These are phyloP conservation scores for Nidularia pulvinata DNA, from an alignment of 768 basidiomycete genomes.

Conservation along the genomic window DNA sequence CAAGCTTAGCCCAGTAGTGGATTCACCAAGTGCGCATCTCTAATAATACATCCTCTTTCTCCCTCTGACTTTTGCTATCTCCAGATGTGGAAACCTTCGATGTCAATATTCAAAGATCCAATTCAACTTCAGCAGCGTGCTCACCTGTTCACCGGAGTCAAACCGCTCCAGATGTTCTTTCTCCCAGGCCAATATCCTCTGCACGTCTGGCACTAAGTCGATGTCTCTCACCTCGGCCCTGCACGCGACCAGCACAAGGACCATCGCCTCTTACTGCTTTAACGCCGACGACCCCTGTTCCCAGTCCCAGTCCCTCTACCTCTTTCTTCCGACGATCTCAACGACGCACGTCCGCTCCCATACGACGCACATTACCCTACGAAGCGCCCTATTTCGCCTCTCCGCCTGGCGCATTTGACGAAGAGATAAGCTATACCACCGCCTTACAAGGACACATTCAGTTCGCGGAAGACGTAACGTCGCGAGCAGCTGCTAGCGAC, in stretches of 20 bases:
- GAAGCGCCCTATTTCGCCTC: constrained; percentile 44
- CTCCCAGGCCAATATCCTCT: background rate
- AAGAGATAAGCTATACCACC: constrained; percentile 1
- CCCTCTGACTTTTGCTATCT: background rate
- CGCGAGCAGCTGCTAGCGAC: constrained; percentile 6
- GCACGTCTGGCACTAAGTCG: background rate
- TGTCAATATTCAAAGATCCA: too few species aligned
- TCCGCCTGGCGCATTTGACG: constrained; percentile 26
- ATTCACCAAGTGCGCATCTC: background rate
- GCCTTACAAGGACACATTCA: constrained; percentile 12
- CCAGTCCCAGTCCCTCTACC: constrained; percentile 13
- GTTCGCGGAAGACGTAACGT: constrained; percentile 19
- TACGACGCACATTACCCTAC: constrained; percentile 38
- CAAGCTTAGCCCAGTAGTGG: background rate
- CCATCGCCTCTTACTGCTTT: constrained; percentile 2
- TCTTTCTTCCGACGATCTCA: constrained; percentile 22
- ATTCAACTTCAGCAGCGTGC: too few species aligned
- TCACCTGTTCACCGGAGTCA: too few species aligned
- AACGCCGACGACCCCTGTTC: constrained; percentile 7
- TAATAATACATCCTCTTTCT: background rate
- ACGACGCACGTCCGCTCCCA: constrained; percentile 26
- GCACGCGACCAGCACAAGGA: background rate
- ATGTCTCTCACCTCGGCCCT: background rate
- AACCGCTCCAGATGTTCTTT: too few species aligned
- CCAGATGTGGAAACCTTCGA: too few species aligned